Evolutionary conservation across 345 rosid genomes (phyloP).

Genomic region (Schrenkiella parvula): DNA sequence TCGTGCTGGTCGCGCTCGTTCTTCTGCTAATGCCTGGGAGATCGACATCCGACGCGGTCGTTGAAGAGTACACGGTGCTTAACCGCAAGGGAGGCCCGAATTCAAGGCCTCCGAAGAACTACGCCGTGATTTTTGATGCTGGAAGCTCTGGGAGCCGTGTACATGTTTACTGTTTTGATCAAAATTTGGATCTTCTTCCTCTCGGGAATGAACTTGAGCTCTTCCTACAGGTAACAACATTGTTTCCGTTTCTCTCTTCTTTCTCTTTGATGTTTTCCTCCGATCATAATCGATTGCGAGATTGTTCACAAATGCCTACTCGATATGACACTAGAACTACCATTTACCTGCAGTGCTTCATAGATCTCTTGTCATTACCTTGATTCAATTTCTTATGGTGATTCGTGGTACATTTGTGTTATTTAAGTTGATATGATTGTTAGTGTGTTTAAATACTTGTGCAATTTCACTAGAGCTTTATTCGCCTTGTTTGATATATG

Average conservation of each 20-base stretch:
- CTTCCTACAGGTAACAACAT: conserved; percentile 50
- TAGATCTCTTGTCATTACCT: conserved; percentile 9
- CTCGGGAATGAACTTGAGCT: conserved; percentile 88
- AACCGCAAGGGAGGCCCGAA: conserved; percentile 49
- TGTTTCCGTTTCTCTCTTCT: background rate
- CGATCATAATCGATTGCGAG: background rate
- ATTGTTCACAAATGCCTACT: background rate
- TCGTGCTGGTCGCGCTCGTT: conserved; percentile 54
- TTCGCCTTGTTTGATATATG: background rate
- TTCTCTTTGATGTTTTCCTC: no score
- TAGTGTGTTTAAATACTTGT: background rate
- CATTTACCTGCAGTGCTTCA: background rate
- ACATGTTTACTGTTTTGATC: conserved; percentile 90
- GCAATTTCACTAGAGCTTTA: background rate
- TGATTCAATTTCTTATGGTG: background rate
- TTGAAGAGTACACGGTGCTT: conserved; percentile 41
- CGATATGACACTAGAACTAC: background rate
- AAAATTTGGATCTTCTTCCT: conserved; percentile 83
- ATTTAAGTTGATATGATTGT: background rate
- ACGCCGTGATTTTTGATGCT: conserved; percentile 85
- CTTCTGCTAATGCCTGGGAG: conserved; percentile 59
- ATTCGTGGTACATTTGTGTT: conserved; percentile 1
- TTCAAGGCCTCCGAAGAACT: conserved; percentile 41
- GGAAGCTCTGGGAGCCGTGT: conserved; percentile 98
- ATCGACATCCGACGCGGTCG: conserved; percentile 37